Evolutionary conservation across 805 yeast genomes (phyloP).

Genomic region (Ogataea trehaloabstinens): DNA sequence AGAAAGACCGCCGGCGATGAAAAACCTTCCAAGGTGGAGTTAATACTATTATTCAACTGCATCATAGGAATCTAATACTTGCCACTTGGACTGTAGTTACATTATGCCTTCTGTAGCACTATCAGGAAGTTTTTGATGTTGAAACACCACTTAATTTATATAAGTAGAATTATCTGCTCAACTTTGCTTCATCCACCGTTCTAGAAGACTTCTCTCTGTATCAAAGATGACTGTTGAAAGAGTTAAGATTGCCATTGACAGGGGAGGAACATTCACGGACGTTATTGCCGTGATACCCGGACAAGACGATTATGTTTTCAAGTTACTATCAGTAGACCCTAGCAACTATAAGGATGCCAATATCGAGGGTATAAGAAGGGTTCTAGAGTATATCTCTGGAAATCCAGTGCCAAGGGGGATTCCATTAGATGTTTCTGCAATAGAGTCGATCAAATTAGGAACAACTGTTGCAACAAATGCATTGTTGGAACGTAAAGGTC

Average conservation of each 20-base stretch:
- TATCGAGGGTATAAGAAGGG: constrained; percentile 23
- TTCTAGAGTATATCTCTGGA: constrained; percentile 14
- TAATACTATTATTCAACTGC: neutral
- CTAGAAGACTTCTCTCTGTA: neutral
- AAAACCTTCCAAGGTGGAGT: neutral
- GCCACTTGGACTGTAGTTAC: neutral
- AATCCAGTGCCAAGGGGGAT: constrained; percentile 13
- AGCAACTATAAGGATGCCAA: constrained; percentile 25
- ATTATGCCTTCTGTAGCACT: neutral
- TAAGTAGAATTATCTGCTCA: neutral
- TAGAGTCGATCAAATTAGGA: constrained; percentile 23
- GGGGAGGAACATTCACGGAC: constrained; percentile 47
- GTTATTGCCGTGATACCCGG: constrained; percentile 43
- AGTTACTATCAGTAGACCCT: constrained; percentile 23
- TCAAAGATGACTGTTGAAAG: constrained; percentile 4
- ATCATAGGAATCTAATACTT: neutral
- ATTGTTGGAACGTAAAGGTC: constrained; percentile 19
- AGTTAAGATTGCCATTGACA: constrained; percentile 12
- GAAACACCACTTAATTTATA: neutral
- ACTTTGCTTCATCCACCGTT: neutral
- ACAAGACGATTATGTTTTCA: constrained; percentile 35
- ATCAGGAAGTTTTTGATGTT: neutral
- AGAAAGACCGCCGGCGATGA: neutral
- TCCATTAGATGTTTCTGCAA: constrained; percentile 13
- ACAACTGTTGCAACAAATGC: constrained; percentile 26